Conservation (phyloP, 768 basidiomycete species). For the Paxillus involutus region DNA sequence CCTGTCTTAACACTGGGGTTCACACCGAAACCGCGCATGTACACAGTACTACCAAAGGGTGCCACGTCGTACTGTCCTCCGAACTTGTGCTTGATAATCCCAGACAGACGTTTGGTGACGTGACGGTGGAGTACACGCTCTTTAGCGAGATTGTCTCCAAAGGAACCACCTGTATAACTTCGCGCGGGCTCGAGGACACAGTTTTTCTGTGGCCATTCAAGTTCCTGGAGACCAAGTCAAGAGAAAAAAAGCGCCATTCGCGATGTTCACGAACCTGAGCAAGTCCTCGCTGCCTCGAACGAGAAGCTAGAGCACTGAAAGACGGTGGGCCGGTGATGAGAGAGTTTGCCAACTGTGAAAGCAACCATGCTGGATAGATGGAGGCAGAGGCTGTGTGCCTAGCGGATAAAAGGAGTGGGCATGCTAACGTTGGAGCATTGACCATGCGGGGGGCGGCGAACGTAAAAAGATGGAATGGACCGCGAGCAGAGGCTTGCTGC, state of each 20-base stretch:
- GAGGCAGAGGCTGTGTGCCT: neutral
- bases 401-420: neutral
- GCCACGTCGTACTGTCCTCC: slow-evolving; percentile 35
- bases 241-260: too few species aligned
- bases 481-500: neutral
- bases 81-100: slow-evolving; percentile 28
- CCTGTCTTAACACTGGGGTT: slow-evolving; percentile 14
- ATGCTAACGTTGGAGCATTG: neutral
- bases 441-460: neutral
- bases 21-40: slow-evolving; percentile 35
- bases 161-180: too few species aligned
- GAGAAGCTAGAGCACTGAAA: too few species aligned
- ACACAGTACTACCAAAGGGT: slow-evolving; percentile 51
- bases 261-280: neutral
- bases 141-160: neutral
- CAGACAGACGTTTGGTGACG: neutral
- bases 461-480: neutral
- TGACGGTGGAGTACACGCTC: neutral
- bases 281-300: neutral
- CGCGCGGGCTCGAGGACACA: too few species aligned
- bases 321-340: neutral
- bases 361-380: neutral
- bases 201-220: too few species aligned
- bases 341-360: neutral
- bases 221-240: too few species aligned